A percentile compares a stretch with the other conserved stretches of the same genome.
Evolutionary conservation across 345 rosid species (phyloP).

Genomic region (Triadica sebifera): DNA sequence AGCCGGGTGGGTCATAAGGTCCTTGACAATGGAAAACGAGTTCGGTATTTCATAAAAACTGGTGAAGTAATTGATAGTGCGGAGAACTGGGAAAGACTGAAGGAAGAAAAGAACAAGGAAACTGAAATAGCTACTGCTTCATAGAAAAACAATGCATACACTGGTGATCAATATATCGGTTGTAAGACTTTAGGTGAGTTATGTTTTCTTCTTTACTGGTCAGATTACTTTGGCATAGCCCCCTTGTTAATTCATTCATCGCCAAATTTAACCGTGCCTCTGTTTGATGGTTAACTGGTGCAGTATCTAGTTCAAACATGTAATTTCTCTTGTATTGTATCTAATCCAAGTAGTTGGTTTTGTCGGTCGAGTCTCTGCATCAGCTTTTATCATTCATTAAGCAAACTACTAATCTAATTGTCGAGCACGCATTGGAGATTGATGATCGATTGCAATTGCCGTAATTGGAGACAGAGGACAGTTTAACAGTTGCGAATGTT

Average conservation of each 20-base stretch:
- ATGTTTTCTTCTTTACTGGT: background rate
- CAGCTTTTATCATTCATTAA: background rate
- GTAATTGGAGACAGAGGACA: no score
- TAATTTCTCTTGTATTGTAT: background rate
- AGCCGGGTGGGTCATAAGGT: conserved; percentile 85
- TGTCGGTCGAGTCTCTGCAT: background rate
- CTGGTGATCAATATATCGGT: conserved; percentile 1
- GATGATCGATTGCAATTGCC: background rate
- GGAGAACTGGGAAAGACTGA: conserved; percentile 74
- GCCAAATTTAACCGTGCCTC: background rate
- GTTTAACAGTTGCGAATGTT: no score
- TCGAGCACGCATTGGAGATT: background rate
- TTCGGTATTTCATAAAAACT: conserved; percentile 75
- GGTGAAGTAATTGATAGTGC: conserved; percentile 75
- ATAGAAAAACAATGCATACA: conserved; percentile 6
- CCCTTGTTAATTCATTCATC: background rate
- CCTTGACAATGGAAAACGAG: conserved; percentile 65
- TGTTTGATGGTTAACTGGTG: background rate
- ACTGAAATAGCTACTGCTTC: conserved; percentile 51
- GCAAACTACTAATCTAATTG: background rate
- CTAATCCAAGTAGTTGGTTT: conserved; percentile 2
- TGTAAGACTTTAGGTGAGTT: conserved; percentile 6
- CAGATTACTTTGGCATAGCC: no score
- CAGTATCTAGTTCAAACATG: background rate
- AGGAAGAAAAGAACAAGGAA: conserved; percentile 51